Percentiles rank a stretch among this genome's conserved stretches.
These are phyloP conservation scores for Elongisporangium undulatum DNA, from an alignment of 352 stramenopile genomes.

Conservation along the genomic window DNA sequence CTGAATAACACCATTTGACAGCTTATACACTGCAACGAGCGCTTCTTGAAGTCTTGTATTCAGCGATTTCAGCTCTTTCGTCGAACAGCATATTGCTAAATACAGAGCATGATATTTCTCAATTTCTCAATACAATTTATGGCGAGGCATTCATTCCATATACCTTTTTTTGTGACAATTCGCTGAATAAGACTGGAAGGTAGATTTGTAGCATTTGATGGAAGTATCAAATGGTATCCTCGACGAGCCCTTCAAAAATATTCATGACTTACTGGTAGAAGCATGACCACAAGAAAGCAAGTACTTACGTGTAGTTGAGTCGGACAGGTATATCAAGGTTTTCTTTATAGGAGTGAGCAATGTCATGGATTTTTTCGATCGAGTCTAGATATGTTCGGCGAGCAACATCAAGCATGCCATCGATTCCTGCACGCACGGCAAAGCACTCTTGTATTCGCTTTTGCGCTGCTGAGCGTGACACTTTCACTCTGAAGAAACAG, in stretches of 20 bases:
- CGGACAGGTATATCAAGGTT: conserved; percentile 56
- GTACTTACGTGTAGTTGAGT: conserved; percentile 72
- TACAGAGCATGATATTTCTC: conserved; percentile 5
- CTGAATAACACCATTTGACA: conserved; percentile 86
- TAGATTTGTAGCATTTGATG: conserved; percentile 47
- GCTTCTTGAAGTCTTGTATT: conserved; percentile 82
- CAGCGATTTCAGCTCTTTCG: conserved; percentile 80
- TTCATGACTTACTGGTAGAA: neutral
- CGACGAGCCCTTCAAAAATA: conserved; percentile 27
- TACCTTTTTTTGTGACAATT: conserved; percentile 60
- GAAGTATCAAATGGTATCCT: conserved; percentile 72
- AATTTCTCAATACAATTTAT: neutral
- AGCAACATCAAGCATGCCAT: conserved; percentile 84
- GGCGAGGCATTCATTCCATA: neutral
- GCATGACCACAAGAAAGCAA: conserved; percentile 2
- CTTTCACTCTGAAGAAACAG: conserved; percentile 36
- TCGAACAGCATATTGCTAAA: conserved; percentile 82
- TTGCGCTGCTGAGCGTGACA: conserved; percentile 60
- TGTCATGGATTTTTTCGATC: conserved; percentile 78
- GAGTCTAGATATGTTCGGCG: conserved; percentile 76
- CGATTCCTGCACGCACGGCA: conserved; percentile 70
- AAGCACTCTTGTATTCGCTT: conserved; percentile 87
- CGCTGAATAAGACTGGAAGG: conserved; percentile 62
- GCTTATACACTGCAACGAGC: conserved; percentile 80
- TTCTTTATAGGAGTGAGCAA: conserved; percentile 74